A percentile compares a stretch with the other conserved stretches of the same genome.
Conservation (phyloP, 768 basidiomycete species). For the Suillus hirtellus region DNA sequence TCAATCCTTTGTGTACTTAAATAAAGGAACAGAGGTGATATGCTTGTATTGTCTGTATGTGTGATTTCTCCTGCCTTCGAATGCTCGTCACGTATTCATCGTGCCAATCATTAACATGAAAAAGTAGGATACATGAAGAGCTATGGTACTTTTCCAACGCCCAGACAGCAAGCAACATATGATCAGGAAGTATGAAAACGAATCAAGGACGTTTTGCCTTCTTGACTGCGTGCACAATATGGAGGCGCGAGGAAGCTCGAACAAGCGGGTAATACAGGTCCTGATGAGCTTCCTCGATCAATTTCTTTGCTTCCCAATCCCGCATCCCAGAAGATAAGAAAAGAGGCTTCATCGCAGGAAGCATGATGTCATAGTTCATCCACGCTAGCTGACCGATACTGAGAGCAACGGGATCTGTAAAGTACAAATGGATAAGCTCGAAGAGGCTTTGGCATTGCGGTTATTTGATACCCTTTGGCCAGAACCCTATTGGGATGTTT, state of each 20-base stretch:
- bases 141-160: slow-evolving; percentile 29
- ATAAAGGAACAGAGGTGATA: slow-evolving; percentile 58
- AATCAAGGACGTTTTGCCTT: slow-evolving; percentile 16
- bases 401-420: slow-evolving; percentile 54
- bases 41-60: slow-evolving; percentile 40
- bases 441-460: slow-evolving; percentile 13
- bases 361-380: slow-evolving; percentile 69
- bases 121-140: slow-evolving; percentile 18
- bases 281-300: slow-evolving; percentile 62
- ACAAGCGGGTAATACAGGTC: slow-evolving; percentile 64
- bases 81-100: slow-evolving; percentile 27
- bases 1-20: slow-evolving; percentile 54
- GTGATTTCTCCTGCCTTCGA: slow-evolving; percentile 31
- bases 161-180: slow-evolving; percentile 15
- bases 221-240: slow-evolving; percentile 58
- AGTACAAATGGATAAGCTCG: slow-evolving; percentile 11
- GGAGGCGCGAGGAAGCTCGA: slow-evolving; percentile 50
- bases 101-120: slow-evolving; percentile 50
- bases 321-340: slow-evolving; percentile 54
- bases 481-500: slow-evolving; percentile 67
- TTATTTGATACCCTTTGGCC: slow-evolving; percentile 50
- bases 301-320: slow-evolving; percentile 52
- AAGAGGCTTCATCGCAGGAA: slow-evolving; percentile 62
- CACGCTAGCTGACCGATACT: slow-evolving; percentile 72
- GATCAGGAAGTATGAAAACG: neutral